Conservation (phyloP, 176 grass and related monocot genomes). For the Oryza meyeriana region DNA sequence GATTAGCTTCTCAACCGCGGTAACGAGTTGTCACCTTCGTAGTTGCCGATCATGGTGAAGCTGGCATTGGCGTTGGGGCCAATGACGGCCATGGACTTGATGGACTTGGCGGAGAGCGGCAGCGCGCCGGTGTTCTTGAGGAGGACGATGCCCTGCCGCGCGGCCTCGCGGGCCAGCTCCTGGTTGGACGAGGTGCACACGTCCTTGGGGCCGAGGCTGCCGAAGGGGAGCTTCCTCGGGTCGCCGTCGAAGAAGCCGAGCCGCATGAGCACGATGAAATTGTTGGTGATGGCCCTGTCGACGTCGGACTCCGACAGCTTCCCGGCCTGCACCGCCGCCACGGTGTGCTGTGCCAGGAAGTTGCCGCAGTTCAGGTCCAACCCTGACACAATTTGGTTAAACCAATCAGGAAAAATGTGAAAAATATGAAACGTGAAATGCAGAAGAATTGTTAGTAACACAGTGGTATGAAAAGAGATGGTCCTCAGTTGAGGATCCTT, state of each 20-base stretch:
- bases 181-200: constrained; percentile 75
- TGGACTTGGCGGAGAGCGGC: constrained; percentile 50
- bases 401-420: not conserved
- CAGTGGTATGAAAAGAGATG: not conserved
- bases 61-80: constrained; percentile 95
- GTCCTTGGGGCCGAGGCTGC: constrained; percentile 60
- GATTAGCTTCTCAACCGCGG: not conserved
- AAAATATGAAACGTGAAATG: not conserved
- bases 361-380: constrained; percentile 87
- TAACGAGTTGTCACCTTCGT: constrained; percentile 44
- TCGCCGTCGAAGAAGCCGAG: constrained; percentile 94
- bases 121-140: constrained; percentile 76
- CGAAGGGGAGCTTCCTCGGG: constrained; percentile 62
- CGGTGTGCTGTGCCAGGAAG: constrained; percentile 67
- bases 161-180: constrained; percentile 78
- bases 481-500: not conserved
- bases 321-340: constrained; percentile 62
- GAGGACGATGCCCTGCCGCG: constrained; percentile 89
- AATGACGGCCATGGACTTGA: constrained; percentile 80
- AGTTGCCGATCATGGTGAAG: constrained; percentile 96
- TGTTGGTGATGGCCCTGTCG: constrained; percentile 81
- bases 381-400: constrained; percentile 32
- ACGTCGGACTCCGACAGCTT: constrained; percentile 64
- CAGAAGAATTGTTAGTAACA: not conserved
- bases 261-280: constrained; percentile 77